Evolutionary conservation across 169 alveolate genomes (phyloP), one percentile per base, ranked within the genome.

Genomic region (Plasmodium coatneyi): DNA sequence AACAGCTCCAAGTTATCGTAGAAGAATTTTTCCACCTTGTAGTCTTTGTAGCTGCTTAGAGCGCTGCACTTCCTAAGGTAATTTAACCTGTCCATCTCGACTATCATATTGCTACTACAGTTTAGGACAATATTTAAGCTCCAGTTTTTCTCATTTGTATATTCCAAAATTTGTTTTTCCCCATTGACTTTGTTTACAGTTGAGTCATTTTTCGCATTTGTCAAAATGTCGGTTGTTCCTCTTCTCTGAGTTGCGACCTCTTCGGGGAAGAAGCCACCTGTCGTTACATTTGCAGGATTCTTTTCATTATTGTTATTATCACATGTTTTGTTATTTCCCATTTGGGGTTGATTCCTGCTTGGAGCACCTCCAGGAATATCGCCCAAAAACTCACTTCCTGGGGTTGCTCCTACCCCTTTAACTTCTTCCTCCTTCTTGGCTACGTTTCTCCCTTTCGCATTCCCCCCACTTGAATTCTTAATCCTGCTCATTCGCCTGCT

Each of bases 1-100:
- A 74, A 86, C 3, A 86, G 34, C 66, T 86, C 93, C 10, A 86
- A 54, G 19, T 74, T 76, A 39, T 86, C 84, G 43, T 76, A 86
- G 66, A 74, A 86, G 12, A 14, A 7, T 22, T 86, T 86, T 78
- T 86, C 81, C 56, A 86, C 66, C 46, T 86, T 86, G 41, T 49
- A 86, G 3, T 86, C 86, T 70, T 86, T 86, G 70, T 30, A 34
- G 76, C 32, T 86, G 56, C 32, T 78, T 10, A 56, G 19, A 34
- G 78, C 71, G 34, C 46, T 52, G 16, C 30, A 41, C 39, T 71
- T 83, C 78, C 76, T 83, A 43, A 43, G 16, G 49, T 39, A 36
- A 71, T 71, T 83, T 22, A 83, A 22, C 56, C 78, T 83, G 9
- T 28, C 74, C 52, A 83, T 30, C 46, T 83, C 92, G 10, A 16